phyloP scores from a whole-genome alignment of 257 asterid species.

The Coffea eugenioides region DNA sequence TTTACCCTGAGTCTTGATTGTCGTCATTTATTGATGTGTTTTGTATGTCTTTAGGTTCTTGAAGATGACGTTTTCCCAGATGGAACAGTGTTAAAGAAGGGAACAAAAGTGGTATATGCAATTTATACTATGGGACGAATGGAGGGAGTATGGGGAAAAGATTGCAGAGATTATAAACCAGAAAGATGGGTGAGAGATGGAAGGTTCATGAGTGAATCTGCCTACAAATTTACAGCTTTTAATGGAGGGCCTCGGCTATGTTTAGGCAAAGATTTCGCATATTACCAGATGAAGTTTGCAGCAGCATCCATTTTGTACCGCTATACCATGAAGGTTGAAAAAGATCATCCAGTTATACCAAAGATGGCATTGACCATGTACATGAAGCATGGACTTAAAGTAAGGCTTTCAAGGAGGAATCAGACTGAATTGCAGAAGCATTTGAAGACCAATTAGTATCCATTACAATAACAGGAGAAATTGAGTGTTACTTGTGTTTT shows the following conservation, averaged over 20 bases:
- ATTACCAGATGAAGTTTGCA: conserved; percentile 85
- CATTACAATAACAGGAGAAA: background rate
- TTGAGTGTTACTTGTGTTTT: background rate
- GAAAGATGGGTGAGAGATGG: conserved; percentile 89
- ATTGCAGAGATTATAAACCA: conserved; percentile 77
- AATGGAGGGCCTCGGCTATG: conserved; percentile 96
- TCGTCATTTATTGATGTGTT: background rate
- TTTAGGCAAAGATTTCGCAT: conserved; percentile 90
- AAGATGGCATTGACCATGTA: conserved; percentile 91
- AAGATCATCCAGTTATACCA: conserved; percentile 62
- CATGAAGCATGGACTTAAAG: conserved; percentile 81
- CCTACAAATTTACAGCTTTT: conserved; percentile 91
- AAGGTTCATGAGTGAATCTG: conserved; percentile 80
- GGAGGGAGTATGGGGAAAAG: conserved; percentile 90
- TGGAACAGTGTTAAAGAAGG: conserved; percentile 77
- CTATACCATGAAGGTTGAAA: conserved; percentile 50
- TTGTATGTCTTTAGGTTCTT: conserved; percentile 40
- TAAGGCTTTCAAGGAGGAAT: conserved; percentile 50
- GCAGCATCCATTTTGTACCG: conserved; percentile 79
- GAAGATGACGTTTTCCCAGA: conserved; percentile 87
- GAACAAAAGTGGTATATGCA: conserved; percentile 87
- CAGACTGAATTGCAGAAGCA: conserved; percentile 16
- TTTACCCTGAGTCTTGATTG: background rate
- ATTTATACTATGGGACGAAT: conserved; percentile 90
- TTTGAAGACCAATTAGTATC: conserved; percentile 16